These are phyloP conservation scores for Penicillium sp. DNA, from an alignment of 2,329 filamentous ascomycete species.

Conservation along the genomic window DNA sequence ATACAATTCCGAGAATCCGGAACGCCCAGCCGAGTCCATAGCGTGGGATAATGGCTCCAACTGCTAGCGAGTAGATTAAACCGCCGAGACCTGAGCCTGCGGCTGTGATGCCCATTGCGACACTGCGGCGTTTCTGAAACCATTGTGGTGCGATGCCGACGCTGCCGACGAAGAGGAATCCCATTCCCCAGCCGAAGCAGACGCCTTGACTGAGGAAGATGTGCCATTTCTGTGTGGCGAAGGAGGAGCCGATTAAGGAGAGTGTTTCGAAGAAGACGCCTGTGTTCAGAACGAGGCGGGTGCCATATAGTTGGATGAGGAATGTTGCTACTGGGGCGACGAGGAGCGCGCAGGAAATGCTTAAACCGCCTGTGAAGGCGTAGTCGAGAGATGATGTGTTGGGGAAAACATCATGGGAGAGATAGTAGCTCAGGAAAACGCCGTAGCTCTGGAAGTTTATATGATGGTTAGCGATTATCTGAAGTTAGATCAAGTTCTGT, in stretches of 20 bases:
- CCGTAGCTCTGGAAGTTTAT: slow-evolving; percentile 44
- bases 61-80: slow-evolving; percentile 58
- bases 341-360: slow-evolving; percentile 58
- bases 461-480: neutral
- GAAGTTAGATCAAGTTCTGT: neutral
- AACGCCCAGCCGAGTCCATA: slow-evolving; percentile 62
- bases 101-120: slow-evolving; percentile 62
- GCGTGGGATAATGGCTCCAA: slow-evolving; percentile 58
- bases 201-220: slow-evolving; percentile 61
- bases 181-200: slow-evolving; percentile 64
- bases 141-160: slow-evolving; percentile 61
- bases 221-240: slow-evolving; percentile 59
- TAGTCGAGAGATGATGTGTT: slow-evolving; percentile 57
- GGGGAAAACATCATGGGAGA: slow-evolving; percentile 56
- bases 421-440: slow-evolving; percentile 62
- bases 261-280: slow-evolving; percentile 57
- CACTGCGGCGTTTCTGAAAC: slow-evolving; percentile 58
- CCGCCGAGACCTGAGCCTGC: slow-evolving; percentile 62
- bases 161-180: slow-evolving; percentile 60
- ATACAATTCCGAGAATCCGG: slow-evolving; percentile 57
- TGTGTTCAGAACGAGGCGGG: slow-evolving; percentile 54
- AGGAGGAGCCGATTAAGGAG: slow-evolving; percentile 58
- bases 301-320: slow-evolving; percentile 54
- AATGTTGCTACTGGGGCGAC: slow-evolving; percentile 58
- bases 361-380: slow-evolving; percentile 62